Conservation (phyloP, 768 basidiomycete genomes). For the Fistulinella prunicolor region DNA sequence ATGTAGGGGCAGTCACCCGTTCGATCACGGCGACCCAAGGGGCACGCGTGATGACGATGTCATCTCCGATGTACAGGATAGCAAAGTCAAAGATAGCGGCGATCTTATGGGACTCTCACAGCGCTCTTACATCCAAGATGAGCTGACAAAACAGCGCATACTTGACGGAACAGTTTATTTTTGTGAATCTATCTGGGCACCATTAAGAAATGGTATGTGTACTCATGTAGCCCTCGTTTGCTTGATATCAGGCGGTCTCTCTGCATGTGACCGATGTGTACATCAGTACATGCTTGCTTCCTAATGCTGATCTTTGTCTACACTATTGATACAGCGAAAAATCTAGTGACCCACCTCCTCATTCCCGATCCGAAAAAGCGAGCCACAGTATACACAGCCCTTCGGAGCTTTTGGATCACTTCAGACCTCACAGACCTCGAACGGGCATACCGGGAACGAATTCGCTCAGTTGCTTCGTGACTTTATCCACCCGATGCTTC, state of each 20-base stretch:
- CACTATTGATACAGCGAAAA: conserved; percentile 39
- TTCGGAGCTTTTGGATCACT: conserved; percentile 65
- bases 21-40: conserved; percentile 52
- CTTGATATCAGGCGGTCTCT: conserved; percentile 1
- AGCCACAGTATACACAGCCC: conserved; percentile 59
- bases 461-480: conserved; percentile 29
- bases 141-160: conserved; percentile 66
- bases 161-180: conserved; percentile 61
- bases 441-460: conserved; percentile 55
- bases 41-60: conserved; percentile 13
- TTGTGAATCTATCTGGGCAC: conserved; percentile 50
- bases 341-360: conserved; percentile 59
- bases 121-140: conserved; percentile 47
- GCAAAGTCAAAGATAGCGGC: conserved; percentile 34
- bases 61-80: conserved; percentile 8
- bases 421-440: conserved; percentile 61
- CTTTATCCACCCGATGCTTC: background rate
- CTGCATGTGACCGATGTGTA: conserved; percentile 1
- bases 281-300: background rate
- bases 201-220: conserved; percentile 55
- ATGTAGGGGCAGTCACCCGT: conserved; percentile 70
- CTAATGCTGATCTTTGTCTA: conserved; percentile 6
- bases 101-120: conserved; percentile 30
- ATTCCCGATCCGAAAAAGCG: conserved; percentile 54
- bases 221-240: background rate